Percentiles rank a stretch among this genome's conserved stretches.
These are phyloP conservation scores for Clausena lansium DNA, from an alignment of 345 rosid genomes.

Conservation along the genomic window DNA sequence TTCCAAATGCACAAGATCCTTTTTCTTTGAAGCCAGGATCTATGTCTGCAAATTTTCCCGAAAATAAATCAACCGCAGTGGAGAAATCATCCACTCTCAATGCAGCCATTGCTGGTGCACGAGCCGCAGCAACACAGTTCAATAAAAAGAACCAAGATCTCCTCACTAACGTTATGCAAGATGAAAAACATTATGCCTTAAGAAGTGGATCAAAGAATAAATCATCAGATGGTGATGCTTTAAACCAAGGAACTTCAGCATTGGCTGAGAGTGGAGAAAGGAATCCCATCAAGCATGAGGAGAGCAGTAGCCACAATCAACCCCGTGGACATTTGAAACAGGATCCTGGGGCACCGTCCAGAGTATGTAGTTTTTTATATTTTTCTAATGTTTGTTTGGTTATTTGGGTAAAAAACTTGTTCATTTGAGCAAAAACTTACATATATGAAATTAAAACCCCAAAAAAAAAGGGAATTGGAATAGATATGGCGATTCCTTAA, in stretches of 20 bases:
- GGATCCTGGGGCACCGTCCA: constrained; percentile 30
- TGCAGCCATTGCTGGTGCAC: constrained; percentile 86
- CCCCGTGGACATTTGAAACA: constrained; percentile 22
- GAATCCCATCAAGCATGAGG: neutral
- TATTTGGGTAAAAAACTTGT: neutral
- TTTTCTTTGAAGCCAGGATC: constrained; percentile 86
- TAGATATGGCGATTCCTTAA: neutral
- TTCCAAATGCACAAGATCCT: constrained; percentile 63
- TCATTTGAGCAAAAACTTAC: neutral
- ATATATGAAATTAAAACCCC: neutral
- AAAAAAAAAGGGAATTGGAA: too few relatives aligned
- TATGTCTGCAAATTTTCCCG: constrained; percentile 21
- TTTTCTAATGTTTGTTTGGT: neutral
- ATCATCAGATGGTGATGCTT: constrained; percentile 25
- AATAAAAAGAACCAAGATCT: constrained; percentile 46
- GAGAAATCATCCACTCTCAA: constrained; percentile 52
- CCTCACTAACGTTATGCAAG: constrained; percentile 12
- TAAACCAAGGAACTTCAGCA: constrained; percentile 12
- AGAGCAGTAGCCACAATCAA: constrained; percentile 25
- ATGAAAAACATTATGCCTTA: constrained; percentile 12
- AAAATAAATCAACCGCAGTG: constrained; percentile 30
- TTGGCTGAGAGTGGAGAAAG: constrained; percentile 7
- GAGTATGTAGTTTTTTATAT: constrained; percentile 21
- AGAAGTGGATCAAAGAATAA: constrained; percentile 17
- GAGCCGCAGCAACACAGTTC: constrained; percentile 78